Conservation (phyloP, 768 basidiomycete genomes). For the Phallus indusiatus region DNA sequence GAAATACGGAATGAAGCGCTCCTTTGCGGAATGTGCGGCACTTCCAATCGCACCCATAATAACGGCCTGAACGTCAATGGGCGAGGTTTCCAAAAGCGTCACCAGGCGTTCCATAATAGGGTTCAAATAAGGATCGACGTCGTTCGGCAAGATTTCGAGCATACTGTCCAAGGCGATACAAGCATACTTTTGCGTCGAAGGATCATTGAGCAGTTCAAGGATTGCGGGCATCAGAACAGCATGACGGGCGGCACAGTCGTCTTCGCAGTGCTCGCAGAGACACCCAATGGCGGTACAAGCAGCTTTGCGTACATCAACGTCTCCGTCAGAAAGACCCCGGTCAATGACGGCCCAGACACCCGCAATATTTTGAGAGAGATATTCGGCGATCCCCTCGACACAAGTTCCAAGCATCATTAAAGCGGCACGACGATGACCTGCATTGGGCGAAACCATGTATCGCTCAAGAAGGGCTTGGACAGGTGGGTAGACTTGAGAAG, state of each 20-base stretch:
- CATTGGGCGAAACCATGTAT: constrained; percentile 76
- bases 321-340: constrained; percentile 73
- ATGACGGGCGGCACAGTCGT: constrained; percentile 82
- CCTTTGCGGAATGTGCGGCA: constrained; percentile 92
- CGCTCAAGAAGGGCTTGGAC: constrained; percentile 74
- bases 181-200: constrained; percentile 81
- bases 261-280: constrained; percentile 94
- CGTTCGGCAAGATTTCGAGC: constrained; percentile 87
- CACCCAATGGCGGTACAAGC: constrained; percentile 95
- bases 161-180: constrained; percentile 95
- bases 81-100: constrained; percentile 76
- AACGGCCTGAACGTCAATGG: constrained; percentile 83
- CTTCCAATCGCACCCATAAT: constrained; percentile 97
- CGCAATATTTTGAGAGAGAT: constrained; percentile 85
- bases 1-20: constrained; percentile 90
- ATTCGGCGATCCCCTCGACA: constrained; percentile 97
- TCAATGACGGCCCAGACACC: constrained; percentile 89
- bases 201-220: constrained; percentile 83
- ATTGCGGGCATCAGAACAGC: constrained; percentile 79
- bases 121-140: constrained; percentile 83
- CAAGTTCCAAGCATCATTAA: constrained; percentile 92
- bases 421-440: constrained; percentile 77
- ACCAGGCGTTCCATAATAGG: constrained; percentile 93
- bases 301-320: constrained; percentile 84
- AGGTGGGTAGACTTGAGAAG: constrained; percentile 91